These are phyloP conservation scores for Exobasidium cylindrosporum DNA, from an alignment of 1,284 basidiomycete genomes.

Conservation along the genomic window DNA sequence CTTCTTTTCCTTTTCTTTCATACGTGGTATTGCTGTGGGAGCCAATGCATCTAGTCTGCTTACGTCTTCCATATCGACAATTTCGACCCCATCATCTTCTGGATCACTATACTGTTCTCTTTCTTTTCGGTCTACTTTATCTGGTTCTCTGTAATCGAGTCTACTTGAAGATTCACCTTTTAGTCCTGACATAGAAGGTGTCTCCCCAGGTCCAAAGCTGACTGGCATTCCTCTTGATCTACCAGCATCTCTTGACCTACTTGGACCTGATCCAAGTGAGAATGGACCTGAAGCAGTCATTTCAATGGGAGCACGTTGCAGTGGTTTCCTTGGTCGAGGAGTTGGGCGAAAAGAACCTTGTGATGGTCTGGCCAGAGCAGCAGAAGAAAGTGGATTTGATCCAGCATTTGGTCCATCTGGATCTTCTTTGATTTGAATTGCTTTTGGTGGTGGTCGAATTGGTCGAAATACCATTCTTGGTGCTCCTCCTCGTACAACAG, in stretches of 20 bases:
- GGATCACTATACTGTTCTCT: conserved; percentile 32
- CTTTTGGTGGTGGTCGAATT: neutral
- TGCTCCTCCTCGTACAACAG: neutral
- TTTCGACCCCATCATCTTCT: conserved; percentile 37
- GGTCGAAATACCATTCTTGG: conserved; percentile 2
- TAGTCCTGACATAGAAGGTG: conserved; percentile 58
- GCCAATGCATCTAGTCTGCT: conserved; percentile 81
- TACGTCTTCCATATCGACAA: conserved; percentile 77
- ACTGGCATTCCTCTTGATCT: conserved; percentile 72
- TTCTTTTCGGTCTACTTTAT: conserved; percentile 28
- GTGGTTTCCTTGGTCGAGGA: neutral
- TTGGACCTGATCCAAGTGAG: conserved; percentile 69
- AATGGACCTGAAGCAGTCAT: conserved; percentile 86
- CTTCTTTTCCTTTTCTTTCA: conserved; percentile 45
- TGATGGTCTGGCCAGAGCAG: neutral
- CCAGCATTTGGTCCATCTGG: conserved; percentile 3
- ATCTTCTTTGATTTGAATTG: conserved; percentile 4
- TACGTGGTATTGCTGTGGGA: conserved; percentile 70
- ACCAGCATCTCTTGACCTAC: conserved; percentile 12
- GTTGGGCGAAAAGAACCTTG: neutral
- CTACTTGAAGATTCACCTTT: conserved; percentile 26
- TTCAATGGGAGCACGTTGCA: conserved; percentile 56
- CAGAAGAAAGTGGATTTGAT: neutral
- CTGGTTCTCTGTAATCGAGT: conserved; percentile 30
- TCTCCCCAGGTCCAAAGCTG: conserved; percentile 69